Conservation (phyloP, 108 stramenopile species). For the Nitzschia sp. region DNA sequence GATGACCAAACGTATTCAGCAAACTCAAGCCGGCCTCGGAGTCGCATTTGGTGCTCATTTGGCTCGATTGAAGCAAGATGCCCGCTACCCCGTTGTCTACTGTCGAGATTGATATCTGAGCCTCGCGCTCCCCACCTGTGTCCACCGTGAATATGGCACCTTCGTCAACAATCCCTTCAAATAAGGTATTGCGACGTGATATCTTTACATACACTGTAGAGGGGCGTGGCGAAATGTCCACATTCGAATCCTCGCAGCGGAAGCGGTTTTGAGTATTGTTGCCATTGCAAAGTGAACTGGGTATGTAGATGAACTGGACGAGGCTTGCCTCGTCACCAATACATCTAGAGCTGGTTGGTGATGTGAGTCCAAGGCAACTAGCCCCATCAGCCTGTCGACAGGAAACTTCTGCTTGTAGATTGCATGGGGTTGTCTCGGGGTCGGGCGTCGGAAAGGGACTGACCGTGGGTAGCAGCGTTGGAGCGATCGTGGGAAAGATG, state of each 20-base stretch:
- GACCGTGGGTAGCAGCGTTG: constrained; percentile 14
- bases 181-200: background rate
- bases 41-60: constrained; percentile 12
- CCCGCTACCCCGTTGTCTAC: background rate
- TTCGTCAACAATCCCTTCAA: constrained; percentile 14
- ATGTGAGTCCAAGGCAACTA: constrained; percentile 9
- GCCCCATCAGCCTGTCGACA: constrained; percentile 15
- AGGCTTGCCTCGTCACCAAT: constrained; percentile 9
- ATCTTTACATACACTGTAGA: background rate
- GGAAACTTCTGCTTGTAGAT: constrained; percentile 8
- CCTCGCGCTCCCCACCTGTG: background rate
- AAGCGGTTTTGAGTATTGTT: constrained; percentile 22
- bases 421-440: background rate
- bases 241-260: constrained; percentile 11
- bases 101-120: constrained; percentile 15
- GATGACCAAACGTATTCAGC: constrained; percentile 20
- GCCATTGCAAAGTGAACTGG: constrained; percentile 23
- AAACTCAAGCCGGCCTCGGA: constrained; percentile 14
- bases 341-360: constrained; percentile 10
- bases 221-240: background rate
- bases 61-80: constrained; percentile 13
- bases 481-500: constrained; percentile 5
- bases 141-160: constrained; percentile 21
- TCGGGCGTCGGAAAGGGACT: constrained; percentile 11
- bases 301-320: constrained; percentile 24